Base-by-base conservation (phyloP, 495 filamentous ascomycete species). In the Talaromyces borbonicus region DNA sequence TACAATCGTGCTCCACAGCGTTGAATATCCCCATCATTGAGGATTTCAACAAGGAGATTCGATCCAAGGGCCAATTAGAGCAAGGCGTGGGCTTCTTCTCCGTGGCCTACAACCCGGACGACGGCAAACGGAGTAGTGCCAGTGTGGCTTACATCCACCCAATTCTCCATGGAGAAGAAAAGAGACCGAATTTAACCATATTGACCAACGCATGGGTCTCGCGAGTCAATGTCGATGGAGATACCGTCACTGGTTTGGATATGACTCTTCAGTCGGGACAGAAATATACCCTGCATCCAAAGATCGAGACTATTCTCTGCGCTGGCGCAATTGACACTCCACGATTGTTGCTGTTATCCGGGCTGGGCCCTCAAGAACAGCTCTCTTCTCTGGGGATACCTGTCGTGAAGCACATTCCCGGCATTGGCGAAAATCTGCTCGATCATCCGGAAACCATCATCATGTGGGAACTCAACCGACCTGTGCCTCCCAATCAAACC, bases 61-160 rank as follows among this genome's bases (percentile, higher is more conserved):
- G 68, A 37, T 67, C 72, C 26, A 80, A 73, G 15, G 85, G 85
- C 8, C 72, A 77, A 27, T 60, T 92, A 47, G 76, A 79, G 39
- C 69, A 81, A 56, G 79, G 83, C 44, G 84, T 87, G 3, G 86
- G 86, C 15, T 92, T 90, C 70, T 89, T 92, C 73, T 84, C 78
- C 32, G 78, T 92, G 27, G 74, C 82, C 24, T 92, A 89, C 65
- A 87, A 88, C 59, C 85, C 85, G 0, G 84, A 89, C 51, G 75
- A 84, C 53, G 85, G 85, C 50, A 75, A 74, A 47, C 74, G 86
- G 35, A 85, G 81, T 68, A 87, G 82, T 57, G 84, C 86, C 41
- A 83, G 77, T 53, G 86, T 92, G 3, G 86, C 86, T 12, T 92
- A 92, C 57, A 85, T 92, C 57, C 86, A 92, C 55, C 86, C 86